A percentile compares a stretch with the other conserved stretches of the same genome.
These are phyloP conservation scores for Penicillium rolfsii DNA, from an alignment of 2,329 filamentous ascomycete genomes.

Conservation along the genomic window DNA sequence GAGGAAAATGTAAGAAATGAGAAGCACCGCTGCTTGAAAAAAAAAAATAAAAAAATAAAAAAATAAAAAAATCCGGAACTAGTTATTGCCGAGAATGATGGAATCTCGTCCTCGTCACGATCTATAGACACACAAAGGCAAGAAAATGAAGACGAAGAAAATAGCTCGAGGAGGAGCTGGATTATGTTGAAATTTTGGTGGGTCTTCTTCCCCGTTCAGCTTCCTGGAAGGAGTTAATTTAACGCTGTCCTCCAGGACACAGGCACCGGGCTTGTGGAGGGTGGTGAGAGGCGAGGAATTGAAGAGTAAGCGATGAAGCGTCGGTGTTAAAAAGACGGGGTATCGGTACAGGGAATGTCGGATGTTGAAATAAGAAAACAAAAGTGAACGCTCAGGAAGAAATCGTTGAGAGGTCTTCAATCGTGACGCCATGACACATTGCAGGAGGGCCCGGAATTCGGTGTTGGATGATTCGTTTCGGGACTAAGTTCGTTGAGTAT, in stretches of 20 bases:
- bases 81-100: conserved; percentile 7
- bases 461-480: conserved; percentile 29
- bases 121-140: conserved; percentile 17
- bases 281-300: conserved; percentile 16
- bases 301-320: conserved; percentile 29
- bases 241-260: conserved; percentile 30
- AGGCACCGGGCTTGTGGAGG: conserved; percentile 25
- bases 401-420: conserved; percentile 48
- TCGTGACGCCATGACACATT: conserved; percentile 46
- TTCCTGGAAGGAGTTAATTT: conserved; percentile 14
- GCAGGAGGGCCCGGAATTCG: conserved; percentile 28
- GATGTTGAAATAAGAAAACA: conserved; percentile 43
- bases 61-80: conserved; percentile 9
- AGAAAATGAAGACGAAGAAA: conserved; percentile 10
- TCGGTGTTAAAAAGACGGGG: conserved; percentile 38
- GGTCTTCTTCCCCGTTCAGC: conserved; percentile 17
- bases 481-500: conserved; percentile 32
- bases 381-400: conserved; percentile 43
- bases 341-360: conserved; percentile 39
- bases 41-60: conserved; percentile 10
- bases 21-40: conserved; percentile 16
- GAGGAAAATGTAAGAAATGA: not conserved
- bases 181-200: conserved; percentile 31
- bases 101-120: conserved; percentile 9
- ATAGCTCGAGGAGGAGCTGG: conserved; percentile 9